Conservation (phyloP, 805 yeast genomes). For the Starmerella stigmatis region DNA sequence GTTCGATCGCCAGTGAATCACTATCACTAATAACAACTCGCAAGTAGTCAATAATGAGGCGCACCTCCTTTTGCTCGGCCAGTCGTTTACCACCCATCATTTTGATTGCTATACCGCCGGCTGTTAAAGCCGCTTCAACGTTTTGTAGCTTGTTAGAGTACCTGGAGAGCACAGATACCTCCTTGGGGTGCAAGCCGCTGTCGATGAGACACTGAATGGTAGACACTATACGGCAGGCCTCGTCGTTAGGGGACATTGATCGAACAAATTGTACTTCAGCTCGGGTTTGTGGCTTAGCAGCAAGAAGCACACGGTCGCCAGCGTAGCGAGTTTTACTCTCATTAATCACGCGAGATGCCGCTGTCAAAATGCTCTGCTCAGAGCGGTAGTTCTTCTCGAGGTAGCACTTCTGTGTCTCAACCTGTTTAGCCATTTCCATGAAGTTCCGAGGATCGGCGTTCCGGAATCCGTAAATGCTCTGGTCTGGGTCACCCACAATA, state of each 20-base stretch:
- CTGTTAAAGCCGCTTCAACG: slow-evolving; percentile 54
- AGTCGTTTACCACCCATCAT: slow-evolving; percentile 67
- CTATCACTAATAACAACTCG: slow-evolving; percentile 48
- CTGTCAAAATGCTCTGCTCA: slow-evolving; percentile 49
- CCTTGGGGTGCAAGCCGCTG: slow-evolving; percentile 40
- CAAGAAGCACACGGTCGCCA: slow-evolving; percentile 25
- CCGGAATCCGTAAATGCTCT: slow-evolving; percentile 82
- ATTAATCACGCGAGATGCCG: slow-evolving; percentile 41
- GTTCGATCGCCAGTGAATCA: slow-evolving; percentile 50
- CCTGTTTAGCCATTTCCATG: slow-evolving; percentile 40
- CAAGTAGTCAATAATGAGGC: slow-evolving; percentile 51
- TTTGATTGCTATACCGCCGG: slow-evolving; percentile 48
- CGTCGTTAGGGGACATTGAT: neutral
- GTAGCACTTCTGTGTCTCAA: slow-evolving; percentile 30
- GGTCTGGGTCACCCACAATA: slow-evolving; percentile 94
- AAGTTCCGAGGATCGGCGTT: slow-evolving; percentile 67
- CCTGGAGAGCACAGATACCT: slow-evolving; percentile 56
- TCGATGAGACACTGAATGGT: slow-evolving; percentile 43
- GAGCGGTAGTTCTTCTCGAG: slow-evolving; percentile 74
- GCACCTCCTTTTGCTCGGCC: slow-evolving; percentile 68
- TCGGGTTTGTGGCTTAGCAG: neutral
- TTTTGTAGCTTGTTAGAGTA: slow-evolving; percentile 32
- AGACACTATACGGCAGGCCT: slow-evolving; percentile 29
- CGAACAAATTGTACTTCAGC: slow-evolving; percentile 7
- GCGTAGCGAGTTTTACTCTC: slow-evolving; percentile 3